Percentiles rank a stretch among this genome's conserved stretches.
phyloP scores from a whole-genome alignment of 305 asterid genomes.

The Fraxinus latifolia region DNA sequence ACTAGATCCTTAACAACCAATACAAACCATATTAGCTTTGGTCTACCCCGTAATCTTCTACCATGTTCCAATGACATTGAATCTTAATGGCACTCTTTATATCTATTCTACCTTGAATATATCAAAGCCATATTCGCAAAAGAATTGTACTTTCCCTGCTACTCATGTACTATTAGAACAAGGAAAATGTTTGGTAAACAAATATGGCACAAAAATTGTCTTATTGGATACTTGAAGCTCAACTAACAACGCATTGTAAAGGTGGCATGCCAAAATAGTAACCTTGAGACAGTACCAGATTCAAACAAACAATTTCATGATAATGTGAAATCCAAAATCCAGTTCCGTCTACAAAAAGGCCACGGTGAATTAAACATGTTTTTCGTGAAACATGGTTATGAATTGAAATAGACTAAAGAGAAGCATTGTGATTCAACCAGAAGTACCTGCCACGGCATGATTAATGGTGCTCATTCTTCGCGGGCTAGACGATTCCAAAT shows the following conservation, averaged over 20 bases:
- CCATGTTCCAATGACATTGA: not conserved
- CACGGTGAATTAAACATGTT: not conserved
- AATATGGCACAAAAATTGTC: not conserved
- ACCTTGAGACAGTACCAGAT: not conserved
- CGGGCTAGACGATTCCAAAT: slow-evolving; percentile 23
- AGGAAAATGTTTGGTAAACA: not conserved
- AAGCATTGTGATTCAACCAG: not conserved
- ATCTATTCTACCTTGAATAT: not conserved
- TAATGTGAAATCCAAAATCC: not conserved
- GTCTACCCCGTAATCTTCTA: not conserved
- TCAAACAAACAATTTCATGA: not conserved
- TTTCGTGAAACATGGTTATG: not conserved
- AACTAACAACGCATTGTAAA: not conserved
- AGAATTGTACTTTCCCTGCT: not conserved
- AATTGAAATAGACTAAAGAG: not conserved
- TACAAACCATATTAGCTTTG: not conserved
- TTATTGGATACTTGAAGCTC: not conserved
- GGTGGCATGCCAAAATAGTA: not conserved
- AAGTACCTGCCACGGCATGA: slow-evolving; percentile 40
- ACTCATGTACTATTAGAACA: not conserved
- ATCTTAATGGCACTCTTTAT: not conserved
- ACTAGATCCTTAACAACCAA: not conserved
- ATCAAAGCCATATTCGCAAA: not conserved
- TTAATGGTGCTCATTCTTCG: slow-evolving; percentile 14
- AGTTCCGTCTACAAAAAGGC: not conserved